Base-by-base conservation (phyloP, 768 basidiomycete species). In the Leccinum aurantiacum region DNA sequence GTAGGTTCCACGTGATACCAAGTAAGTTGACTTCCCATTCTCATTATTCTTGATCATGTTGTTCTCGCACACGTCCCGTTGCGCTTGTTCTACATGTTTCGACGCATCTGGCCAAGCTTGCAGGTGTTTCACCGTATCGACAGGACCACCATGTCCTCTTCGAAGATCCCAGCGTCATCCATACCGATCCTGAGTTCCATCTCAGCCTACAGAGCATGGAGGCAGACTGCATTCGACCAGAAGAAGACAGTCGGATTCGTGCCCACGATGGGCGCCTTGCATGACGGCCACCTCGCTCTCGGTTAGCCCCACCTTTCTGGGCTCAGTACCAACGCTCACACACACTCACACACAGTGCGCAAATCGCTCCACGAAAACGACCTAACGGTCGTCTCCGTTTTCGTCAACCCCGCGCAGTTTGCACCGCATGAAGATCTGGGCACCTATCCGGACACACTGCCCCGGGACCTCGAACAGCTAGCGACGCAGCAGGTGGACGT, bases 351-450 rank as follows among this genome's bases (percentile, higher is more conserved):
- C 47, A 19, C 71, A 98, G 96, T 98, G 24, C 80, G 84, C 59
- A 79, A 79, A 53, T 95, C 93, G 0, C 80, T 98, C 4, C 71
- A 75, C 2, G 82, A 87, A 58, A 95, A 95, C 68, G 91, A 94
- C 58, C 74, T 88, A 44, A 98, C 97, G 0, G 85, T 98, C 65
- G 77, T 98, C 60, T 97, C 95, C 27, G 93, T 99, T 66, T 99
- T 98, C 73, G 95, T 99, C 60, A 98, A 99, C 71, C 97, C 97
- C 0, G 90, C 95, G 3, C 95, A 98, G 73, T 99, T 99, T 67
- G 93, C 96, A 9, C 95, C 93, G 0, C 87, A 93, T 64, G 97
- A 99, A 76, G 97, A 98, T 71, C 84, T 98, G 3, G 81, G 82
- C 27, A 85, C 88, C 6, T 99, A 99, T 73, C 97, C 97, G 1